phyloP scores from a whole-genome alignment of 768 basidiomycete genomes.

The Phaffia tasmanica region DNA sequence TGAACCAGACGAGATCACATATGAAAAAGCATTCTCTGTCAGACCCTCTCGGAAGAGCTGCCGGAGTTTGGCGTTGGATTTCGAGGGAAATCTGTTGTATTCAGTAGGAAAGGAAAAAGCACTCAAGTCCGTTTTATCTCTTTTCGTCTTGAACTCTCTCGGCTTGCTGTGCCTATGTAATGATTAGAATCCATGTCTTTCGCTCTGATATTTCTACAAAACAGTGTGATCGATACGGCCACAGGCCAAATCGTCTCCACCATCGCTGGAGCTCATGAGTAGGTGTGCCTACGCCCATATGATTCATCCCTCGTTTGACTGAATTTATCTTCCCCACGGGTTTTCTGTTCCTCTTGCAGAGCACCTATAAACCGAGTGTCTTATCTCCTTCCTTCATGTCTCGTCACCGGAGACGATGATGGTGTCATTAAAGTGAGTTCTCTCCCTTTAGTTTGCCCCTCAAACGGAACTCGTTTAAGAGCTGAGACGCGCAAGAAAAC shows the following conservation, averaged over 20 bases:
- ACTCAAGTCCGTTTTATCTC: conserved; percentile 51
- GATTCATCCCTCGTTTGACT: neutral
- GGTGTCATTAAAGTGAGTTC: conserved; percentile 72
- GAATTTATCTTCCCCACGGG: conserved; percentile 9
- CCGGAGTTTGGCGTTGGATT: conserved; percentile 57
- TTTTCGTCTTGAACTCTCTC: neutral
- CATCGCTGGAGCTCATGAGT: conserved; percentile 56
- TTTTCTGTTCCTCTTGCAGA: conserved; percentile 39
- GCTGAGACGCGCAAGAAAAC: neutral
- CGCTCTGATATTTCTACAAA: neutral
- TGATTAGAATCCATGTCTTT: neutral
- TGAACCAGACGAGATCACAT: conserved; percentile 37
- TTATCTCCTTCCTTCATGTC: conserved; percentile 54
- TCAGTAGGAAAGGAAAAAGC: conserved; percentile 71
- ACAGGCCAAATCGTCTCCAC: conserved; percentile 49
- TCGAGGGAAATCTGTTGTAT: conserved; percentile 59
- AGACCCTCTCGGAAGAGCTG: conserved; percentile 75
- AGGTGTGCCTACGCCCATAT: conserved; percentile 35
- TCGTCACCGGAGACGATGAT: conserved; percentile 85
- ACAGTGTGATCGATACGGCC: conserved; percentile 56
- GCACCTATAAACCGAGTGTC: conserved; percentile 78
- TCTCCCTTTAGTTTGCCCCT: neutral
- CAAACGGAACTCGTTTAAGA: neutral
- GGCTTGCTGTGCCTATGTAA: neutral
- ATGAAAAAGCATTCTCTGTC: conserved; percentile 50